Base-by-base conservation (phyloP, 805 yeast species). In the Saturnispora sanitii region DNA sequence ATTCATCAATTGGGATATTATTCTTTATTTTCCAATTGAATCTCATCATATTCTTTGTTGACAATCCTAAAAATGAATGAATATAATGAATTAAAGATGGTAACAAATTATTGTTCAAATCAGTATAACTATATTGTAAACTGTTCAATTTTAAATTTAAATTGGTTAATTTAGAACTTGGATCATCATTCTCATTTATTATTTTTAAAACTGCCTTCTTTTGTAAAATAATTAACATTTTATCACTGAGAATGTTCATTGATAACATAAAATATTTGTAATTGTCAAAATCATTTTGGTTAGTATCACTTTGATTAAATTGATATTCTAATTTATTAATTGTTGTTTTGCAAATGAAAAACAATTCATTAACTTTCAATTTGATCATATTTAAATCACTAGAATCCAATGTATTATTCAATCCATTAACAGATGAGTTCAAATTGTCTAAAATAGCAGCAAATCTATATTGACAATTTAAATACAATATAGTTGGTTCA, bases 21-120 rank as follows among this genome's bases (percentile, higher is more conserved):
- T 78, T 62, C 50, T 75, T 69, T 37, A 75, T 65, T 46, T 74
- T 76, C 82, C 82, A 76, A 48, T 75, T 76, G 54, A 63, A 76
- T 42, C 68, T 49, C 21, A 40, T 34, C 48, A 52, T 40, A 12
- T 41, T 42, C 19, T 43, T 41, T 46, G 73, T 71, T 42, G 70
- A 69, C 46, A 71, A 67, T 51, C 70, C 68, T 44, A 72, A 56
- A 49, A 75, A 76, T 44, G 73, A 75, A 48, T 71, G 71, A 46
- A 76, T 56, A 47, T 73, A 74, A 49, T 76, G 81, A 34, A 76
- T 50, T 9, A 76, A 64, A 2, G 77, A 67, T 1, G 82, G 80
- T 28, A 76, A 65, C 45, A 76, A 55, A 53, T 75, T 75, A 47
- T 64, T 70, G 16, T 70, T 64, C 43, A 75, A 53, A 52, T 73